These are phyloP conservation scores for Neoboletus magnificus DNA, from an alignment of 768 basidiomycete species.

Conservation along the genomic window DNA sequence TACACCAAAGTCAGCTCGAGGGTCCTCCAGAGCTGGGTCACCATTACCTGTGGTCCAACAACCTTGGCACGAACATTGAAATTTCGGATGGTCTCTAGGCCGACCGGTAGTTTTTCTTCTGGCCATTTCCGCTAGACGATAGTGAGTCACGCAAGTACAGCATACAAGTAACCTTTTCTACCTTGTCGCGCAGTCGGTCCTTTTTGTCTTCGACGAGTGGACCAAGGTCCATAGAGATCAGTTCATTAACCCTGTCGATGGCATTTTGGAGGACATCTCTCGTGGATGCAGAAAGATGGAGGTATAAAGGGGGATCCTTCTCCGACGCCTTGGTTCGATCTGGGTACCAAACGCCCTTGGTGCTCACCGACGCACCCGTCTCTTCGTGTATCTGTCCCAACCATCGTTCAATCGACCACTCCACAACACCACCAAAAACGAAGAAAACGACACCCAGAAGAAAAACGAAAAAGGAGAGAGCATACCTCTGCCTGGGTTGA, in stretches of 20 bases:
- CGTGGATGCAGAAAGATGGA: slow-evolving; percentile 82
- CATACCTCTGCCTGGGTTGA: slow-evolving; percentile 87
- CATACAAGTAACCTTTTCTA: slow-evolving; percentile 22
- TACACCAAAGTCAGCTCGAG: not conserved
- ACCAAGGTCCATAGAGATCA: slow-evolving; percentile 72
- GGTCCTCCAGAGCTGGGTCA: not conserved
- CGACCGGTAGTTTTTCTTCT: slow-evolving; percentile 90
- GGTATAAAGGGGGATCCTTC: slow-evolving; percentile 89
- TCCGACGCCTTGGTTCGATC: slow-evolving; percentile 89
- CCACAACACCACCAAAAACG: not conserved
- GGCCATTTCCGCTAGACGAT: slow-evolving; percentile 86
- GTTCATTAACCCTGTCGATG: slow-evolving; percentile 68
- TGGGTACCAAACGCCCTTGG: slow-evolving; percentile 95
- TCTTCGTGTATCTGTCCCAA: slow-evolving; percentile 81
- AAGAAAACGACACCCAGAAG: not conserved
- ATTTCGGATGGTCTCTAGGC: slow-evolving; percentile 86
- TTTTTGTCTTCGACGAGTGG: slow-evolving; percentile 79
- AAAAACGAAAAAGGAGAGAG: slow-evolving; percentile 1
- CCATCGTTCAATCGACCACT: not conserved
- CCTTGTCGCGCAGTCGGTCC: slow-evolving; percentile 64
- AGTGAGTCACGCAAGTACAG: slow-evolving; percentile 6
- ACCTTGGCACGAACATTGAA: slow-evolving; percentile 98
- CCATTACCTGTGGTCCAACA: slow-evolving; percentile 83
- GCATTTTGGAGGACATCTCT: slow-evolving; percentile 64
- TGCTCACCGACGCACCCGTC: slow-evolving; percentile 88